Base-by-base conservation (phyloP, 1,284 basidiomycete genomes). In the Trametes sp. region DNA sequence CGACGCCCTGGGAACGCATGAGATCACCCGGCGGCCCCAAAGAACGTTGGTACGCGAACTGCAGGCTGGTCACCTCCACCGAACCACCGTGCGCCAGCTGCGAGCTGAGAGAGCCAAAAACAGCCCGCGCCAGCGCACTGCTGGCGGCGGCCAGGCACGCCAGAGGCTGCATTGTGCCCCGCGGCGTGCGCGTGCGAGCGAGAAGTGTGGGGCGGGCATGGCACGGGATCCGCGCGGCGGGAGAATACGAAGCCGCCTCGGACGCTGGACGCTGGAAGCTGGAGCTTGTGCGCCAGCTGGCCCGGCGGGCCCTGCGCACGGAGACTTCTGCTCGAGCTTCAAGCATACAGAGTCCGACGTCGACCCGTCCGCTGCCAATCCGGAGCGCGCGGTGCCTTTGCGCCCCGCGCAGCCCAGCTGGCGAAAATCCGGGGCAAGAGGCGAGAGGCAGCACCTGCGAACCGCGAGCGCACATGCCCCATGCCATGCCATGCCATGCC, bases 381-480 rank as follows among this genome's bases (percentile, higher is more conserved):
- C 23, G 14, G 9, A 8, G 21, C 31, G 28, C 28, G 16, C 28
- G 56, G 48, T 4, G 8, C 26, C 49, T 51, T 23, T 51, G 38
- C 38, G n/a, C 28, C 10, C 19, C 55, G 7, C 9, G 33, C 35
- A 7, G 23, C 24, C 16, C 36, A 28, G 26, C 38, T 26, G 57
- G 41, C 42, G 57, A 53, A 26, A 53, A 59, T 59, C 50, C 50
- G 57, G 50, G 49, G 38, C 19, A 44, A 13, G 13, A n/a, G 14
- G 31, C 28, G 23, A n/a, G 21, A 13, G 13, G 19, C 29, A 26
- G 42, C 19, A 29, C 19, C 36, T 42, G 16, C 26, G 19, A 52
- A 38, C 23, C 33, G 11, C 28, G 6, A 5, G 36, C 51, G 16
- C 42, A 45, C 23, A 45, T 45, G 42, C 14, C 42, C 21, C 21